A percentile compares a stretch with the other conserved stretches of the same genome.
These are phyloP conservation scores for Quercus tomentella DNA, from an alignment of 331 rosid species.

Conservation along the genomic window DNA sequence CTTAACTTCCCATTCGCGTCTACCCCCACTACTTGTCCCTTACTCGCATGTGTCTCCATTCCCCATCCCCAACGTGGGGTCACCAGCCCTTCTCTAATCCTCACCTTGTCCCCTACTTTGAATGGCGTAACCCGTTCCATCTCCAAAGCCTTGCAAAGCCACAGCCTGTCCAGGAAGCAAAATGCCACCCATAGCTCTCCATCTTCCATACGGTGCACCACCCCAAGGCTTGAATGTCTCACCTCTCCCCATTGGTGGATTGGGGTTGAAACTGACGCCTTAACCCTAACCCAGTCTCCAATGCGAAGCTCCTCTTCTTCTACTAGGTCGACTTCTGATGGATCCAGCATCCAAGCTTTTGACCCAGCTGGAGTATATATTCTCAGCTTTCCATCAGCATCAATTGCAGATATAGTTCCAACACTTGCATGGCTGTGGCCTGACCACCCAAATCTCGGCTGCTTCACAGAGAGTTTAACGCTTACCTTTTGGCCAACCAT, in stretches of 20 bases:
- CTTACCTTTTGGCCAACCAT: conserved; percentile 73
- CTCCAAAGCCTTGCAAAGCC: conserved; percentile 91
- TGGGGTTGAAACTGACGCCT: conserved; percentile 73
- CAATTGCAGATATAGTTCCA: conserved; percentile 79
- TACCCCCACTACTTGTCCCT: conserved; percentile 85
- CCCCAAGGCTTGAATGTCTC: conserved; percentile 72
- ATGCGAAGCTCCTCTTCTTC: conserved; percentile 75
- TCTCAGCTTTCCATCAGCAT: conserved; percentile 92
- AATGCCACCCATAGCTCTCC: conserved; percentile 87
- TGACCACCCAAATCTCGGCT: conserved; percentile 94
- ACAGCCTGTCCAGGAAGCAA: conserved; percentile 77
- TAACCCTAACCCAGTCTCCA: conserved; percentile 93
- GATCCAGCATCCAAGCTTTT: conserved; percentile 96
- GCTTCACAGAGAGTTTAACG: conserved; percentile 60
- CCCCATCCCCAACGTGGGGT: conserved; percentile 99
- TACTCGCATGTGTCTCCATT: conserved; percentile 97
- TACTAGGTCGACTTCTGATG: conserved; percentile 77
- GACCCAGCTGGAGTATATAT: conserved; percentile 89
- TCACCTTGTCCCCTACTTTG: conserved; percentile 73
- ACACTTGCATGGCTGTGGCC: conserved; percentile 82
- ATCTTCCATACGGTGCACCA: conserved; percentile 86
- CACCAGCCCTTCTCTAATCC: conserved; percentile 77
- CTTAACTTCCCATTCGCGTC: conserved; percentile 92
- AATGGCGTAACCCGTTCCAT: conserved; percentile 74
- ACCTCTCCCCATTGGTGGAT: conserved; percentile 99